Evolutionary conservation across 495 filamentous ascomycete species (phyloP), one percentile per base, ranked within the genome.

Genomic region (Neurospora sp.): DNA sequence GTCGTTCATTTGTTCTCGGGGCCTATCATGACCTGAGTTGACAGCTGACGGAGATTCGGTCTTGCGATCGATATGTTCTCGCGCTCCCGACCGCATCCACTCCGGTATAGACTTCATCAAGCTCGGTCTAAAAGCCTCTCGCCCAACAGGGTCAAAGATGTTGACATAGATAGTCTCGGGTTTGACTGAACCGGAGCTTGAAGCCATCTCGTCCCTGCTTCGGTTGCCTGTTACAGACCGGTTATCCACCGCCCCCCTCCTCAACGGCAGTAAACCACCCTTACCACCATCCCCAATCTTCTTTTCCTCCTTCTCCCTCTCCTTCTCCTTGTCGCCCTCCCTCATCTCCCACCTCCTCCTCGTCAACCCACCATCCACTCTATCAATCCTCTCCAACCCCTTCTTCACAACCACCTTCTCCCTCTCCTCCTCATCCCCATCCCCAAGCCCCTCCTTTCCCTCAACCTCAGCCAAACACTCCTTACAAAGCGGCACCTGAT

Each of bases 101-200:
- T 73, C 74, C 8, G 85, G 84, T n/a, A 86, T 80, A 9, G 83
- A 81, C 72, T 86, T 87, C 14, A 83, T 83, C 62, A 80, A 79
- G 18, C 82, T 81, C 1, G 84, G 83, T 71, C 74, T 80, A 71
- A 87, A 87, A 9, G 81, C 72, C 39, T 80, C 79, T 39, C 77
- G 72, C 11, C 79, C 79, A 9, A 86, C 31, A 3, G 85, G 85
- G 72, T 86, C 81, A 20, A 77, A 39, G 38, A 85, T 80, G 16
- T 82, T 84, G 1, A 85, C 79, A 72, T 83, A 86, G 18, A 85
- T 77, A 6, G 79, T 76, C 7, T 77, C 41, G 38, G 73, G 76
- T 8, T 72, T 72, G 5, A 71, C 14, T 35, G 23, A 62, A 16
- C 3, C 14, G 5, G 54, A 9, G 54, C 27, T 18, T 35, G 54